Base-by-base conservation (phyloP, 2,329 filamentous ascomycete species). In the Diaporthe caulivora region DNA sequence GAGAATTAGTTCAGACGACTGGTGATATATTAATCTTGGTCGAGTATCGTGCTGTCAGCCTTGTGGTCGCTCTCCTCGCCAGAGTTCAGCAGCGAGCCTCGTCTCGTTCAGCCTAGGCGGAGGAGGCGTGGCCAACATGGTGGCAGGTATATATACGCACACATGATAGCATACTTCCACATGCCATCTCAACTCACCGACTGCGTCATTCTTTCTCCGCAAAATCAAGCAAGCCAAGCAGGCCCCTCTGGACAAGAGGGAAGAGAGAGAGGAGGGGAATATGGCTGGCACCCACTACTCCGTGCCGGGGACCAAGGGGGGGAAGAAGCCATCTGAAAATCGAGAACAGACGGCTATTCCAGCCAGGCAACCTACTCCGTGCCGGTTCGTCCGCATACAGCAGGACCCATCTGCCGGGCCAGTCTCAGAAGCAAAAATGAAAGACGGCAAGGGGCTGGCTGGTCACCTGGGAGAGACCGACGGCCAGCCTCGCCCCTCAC, bases 101-200 rank as follows among this genome's bases (percentile, higher is more conserved):
- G 3, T 53, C 31, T 21, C 11, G 13, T 34, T 5, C 34, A 10
- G 31, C 29, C n/a, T n/a, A 24, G 17, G 31, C 31, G 44, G 9
- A 18, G 34, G n/a, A 24, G 44, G n/a, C 47, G 31, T 3, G 31
- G 47, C 17, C 44, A 53, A 26, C 7, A n/a, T 7, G 1, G 5
- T 26, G 31, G n/a, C 3, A 24, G 62, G 3, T 34, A 21, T 53
- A 67, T 53, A 67, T 15, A 40, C 13, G 26, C 9, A 47, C 18
- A 13, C 11, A 51, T 18, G 8, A 34, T 29, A 29, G 31, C 11
- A 2, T 37, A 29, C 15, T 51, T 51, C 13, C 60, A 65, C 44
- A 51, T 65, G 60, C 60, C 44, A 51, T 65, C 44, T 65, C 60
- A 65, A 65, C 5, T 8, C n/a, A 34, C 44, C 29, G 15, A 51